These are phyloP conservation scores for Xylariaceae sp. DNA, from an alignment of 2,329 filamentous ascomycete genomes.

Conservation along the genomic window DNA sequence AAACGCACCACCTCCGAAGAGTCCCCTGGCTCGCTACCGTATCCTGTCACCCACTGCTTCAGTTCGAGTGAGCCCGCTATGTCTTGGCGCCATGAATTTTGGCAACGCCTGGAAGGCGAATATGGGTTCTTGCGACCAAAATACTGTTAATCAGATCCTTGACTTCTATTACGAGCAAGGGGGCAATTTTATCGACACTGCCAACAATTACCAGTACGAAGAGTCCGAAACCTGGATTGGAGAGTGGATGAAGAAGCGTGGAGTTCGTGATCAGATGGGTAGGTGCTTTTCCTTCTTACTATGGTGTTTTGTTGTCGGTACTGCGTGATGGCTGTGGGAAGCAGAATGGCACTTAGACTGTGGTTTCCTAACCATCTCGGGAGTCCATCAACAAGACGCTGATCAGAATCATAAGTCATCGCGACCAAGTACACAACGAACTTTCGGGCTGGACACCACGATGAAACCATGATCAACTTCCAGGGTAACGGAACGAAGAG, in stretches of 20 bases:
- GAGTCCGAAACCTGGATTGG: constrained; percentile 71
- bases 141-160: constrained; percentile 66
- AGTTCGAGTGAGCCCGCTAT: constrained; percentile 70
- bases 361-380: background rate
- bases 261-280: constrained; percentile 70
- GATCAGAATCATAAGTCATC: constrained; percentile 55
- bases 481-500: constrained; percentile 68
- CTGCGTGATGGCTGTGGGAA: too few relatives aligned
- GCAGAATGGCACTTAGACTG: too few relatives aligned
- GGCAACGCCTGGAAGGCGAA: constrained; percentile 59
- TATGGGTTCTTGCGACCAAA: constrained; percentile 70
- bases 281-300: constrained; percentile 31
- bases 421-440: constrained; percentile 73
- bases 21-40: constrained; percentile 68
- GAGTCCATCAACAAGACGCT: constrained; percentile 1
- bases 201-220: constrained; percentile 70
- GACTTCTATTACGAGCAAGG: constrained; percentile 68
- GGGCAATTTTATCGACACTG: constrained; percentile 77
- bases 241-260: constrained; percentile 70
- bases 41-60: constrained; percentile 69
- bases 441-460: constrained; percentile 51
- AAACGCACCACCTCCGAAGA: constrained; percentile 54
- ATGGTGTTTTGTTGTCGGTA: background rate
- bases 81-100: constrained; percentile 65
- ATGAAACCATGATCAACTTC: constrained; percentile 57